Evolutionary conservation across 139 green algal genomes (phyloP).

Genomic region (Tetraselmis striata): DNA sequence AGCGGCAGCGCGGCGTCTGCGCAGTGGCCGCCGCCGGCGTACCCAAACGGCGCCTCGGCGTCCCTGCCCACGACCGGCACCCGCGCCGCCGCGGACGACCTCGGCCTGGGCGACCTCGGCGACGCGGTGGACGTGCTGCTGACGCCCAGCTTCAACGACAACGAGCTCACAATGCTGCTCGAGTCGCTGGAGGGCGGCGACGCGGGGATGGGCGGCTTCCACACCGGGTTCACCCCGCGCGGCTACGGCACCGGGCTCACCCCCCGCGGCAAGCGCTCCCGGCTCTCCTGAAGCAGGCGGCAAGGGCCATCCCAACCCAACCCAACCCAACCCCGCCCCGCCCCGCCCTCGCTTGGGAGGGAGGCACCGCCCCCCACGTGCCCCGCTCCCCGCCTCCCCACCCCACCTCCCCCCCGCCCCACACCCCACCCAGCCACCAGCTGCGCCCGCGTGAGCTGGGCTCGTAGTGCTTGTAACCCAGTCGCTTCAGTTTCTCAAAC

Average conservation of each 20-base stretch:
- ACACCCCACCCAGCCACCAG: not conserved
- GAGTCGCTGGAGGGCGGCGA: slow-evolving; percentile 20
- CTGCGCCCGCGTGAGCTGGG: not conserved
- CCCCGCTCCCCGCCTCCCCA: not conserved
- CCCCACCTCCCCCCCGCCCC: not conserved
- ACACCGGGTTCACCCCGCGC: not conserved
- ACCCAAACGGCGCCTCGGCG: not conserved
- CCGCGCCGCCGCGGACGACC: not conserved
- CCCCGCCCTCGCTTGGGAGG: no score
- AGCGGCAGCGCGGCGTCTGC: not conserved
- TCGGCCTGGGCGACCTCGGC: not conserved
- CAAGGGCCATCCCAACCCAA: no score
- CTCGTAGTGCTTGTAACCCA: not conserved
- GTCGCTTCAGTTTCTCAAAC: no score
- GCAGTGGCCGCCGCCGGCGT: no score
- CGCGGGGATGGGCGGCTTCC: not conserved
- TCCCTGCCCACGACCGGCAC: not conserved
- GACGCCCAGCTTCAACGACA: slow-evolving; percentile 14
- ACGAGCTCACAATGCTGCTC: slow-evolving; percentile 25
- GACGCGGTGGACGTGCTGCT: slow-evolving; percentile 13
- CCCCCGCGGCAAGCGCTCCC: not conserved
- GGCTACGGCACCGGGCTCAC: not conserved
- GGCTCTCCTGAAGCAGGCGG: not conserved
- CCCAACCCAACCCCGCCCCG: no score
- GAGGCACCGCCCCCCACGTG: not conserved